Percentiles rank a stretch among this genome's conserved stretches.
Evolutionary conservation across 2,329 filamentous ascomycete genomes (phyloP).

Genomic region (Microcyclospora tardicrescens): DNA sequence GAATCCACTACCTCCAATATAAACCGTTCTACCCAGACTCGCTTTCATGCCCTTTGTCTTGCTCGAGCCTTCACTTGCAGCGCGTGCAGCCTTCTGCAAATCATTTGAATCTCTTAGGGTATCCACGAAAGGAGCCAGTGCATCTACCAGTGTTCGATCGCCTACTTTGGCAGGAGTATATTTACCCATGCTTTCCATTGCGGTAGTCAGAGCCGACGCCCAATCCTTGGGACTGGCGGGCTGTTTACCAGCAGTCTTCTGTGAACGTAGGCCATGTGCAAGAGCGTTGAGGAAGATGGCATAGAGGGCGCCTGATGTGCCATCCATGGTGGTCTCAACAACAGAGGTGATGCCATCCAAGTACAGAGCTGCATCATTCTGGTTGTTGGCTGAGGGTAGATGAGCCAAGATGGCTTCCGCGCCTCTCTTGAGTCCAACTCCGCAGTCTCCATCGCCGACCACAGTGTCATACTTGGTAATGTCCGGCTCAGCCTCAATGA

Average conservation of each 20-base stretch:
- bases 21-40: conserved; percentile 70
- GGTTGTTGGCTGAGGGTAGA: conserved; percentile 27
- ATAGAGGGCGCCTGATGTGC: conserved; percentile 63
- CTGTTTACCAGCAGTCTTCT: conserved; percentile 28
- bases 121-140: conserved; percentile 75
- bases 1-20: conserved; percentile 64
- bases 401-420: conserved; percentile 50
- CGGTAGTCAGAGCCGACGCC: conserved; percentile 57
- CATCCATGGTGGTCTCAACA: conserved; percentile 60
- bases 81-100: conserved; percentile 59
- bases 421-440: conserved; percentile 71
- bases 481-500: conserved; percentile 52
- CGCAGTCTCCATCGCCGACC: conserved; percentile 83
- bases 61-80: conserved; percentile 62
- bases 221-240: conserved; percentile 36
- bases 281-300: conserved; percentile 87
- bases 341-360: conserved; percentile 48
- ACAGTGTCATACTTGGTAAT: conserved; percentile 62
- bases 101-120: conserved; percentile 52
- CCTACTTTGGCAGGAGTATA: conserved; percentile 87
- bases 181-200: conserved; percentile 55
- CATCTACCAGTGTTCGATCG: conserved; percentile 83
- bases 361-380: conserved; percentile 44
- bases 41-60: conserved; percentile 87
- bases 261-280: conserved; percentile 50